These are phyloP conservation scores for Thelonectria rubi DNA, from an alignment of 2,329 filamentous ascomycete genomes.

Conservation along the genomic window DNA sequence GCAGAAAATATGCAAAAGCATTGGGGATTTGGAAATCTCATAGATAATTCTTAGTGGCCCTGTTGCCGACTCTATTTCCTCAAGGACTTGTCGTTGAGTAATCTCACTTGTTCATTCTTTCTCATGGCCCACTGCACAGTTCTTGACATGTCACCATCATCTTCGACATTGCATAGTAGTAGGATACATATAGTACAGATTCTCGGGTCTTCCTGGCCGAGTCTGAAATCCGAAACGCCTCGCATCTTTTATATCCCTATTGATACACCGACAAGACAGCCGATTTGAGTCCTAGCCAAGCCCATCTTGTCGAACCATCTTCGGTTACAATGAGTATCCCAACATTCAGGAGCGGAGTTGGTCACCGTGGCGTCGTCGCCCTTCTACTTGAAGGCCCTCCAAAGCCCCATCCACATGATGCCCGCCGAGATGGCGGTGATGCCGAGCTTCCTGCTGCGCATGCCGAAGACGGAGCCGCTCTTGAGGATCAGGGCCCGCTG, in stretches of 20 bases:
- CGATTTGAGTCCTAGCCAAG: background rate
- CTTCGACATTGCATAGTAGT: background rate
- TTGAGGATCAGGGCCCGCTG: slow-evolving; percentile 72
- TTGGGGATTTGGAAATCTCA: too few relatives aligned
- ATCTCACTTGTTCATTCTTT: too few relatives aligned
- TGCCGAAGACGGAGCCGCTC: slow-evolving; percentile 76
- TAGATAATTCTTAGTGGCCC: too few relatives aligned
- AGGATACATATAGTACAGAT: slow-evolving; percentile 21
- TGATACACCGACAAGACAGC: background rate
- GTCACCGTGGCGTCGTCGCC: slow-evolving; percentile 1
- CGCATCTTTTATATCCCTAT: slow-evolving; percentile 5
- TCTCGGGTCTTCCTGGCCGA: background rate
- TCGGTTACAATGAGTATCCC: background rate
- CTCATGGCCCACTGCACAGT: too few relatives aligned
- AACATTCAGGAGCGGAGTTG: slow-evolving; percentile 24
- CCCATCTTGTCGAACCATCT: background rate
- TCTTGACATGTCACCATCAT: too few relatives aligned
- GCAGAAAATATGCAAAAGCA: too few relatives aligned
- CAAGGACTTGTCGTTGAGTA: too few relatives aligned
- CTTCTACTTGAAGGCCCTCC: slow-evolving; percentile 64
- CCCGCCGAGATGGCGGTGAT: slow-evolving; percentile 74
- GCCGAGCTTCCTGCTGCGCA: slow-evolving; percentile 73
- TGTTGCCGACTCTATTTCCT: too few relatives aligned
- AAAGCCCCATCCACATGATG: slow-evolving; percentile 75
- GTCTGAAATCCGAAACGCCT: slow-evolving; percentile 15